Evolutionary conservation across 768 basidiomycete species (phyloP).

Genomic region (Clitopilus passeckerianus): DNA sequence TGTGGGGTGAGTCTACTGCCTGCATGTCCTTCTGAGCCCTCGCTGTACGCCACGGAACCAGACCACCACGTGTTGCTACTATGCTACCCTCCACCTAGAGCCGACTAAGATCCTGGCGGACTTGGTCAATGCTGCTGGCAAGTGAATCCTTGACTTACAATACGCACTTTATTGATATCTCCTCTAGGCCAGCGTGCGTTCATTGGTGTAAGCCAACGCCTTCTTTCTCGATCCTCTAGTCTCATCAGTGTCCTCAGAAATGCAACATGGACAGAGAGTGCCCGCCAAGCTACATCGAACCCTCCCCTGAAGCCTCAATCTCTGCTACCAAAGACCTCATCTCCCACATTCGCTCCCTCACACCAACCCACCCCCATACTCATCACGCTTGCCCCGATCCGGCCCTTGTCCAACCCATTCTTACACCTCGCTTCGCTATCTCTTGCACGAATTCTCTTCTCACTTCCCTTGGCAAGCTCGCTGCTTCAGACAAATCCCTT

Average conservation of each 20-base stretch:
- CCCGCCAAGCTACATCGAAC: constrained; percentile 67
- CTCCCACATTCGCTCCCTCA: constrained; percentile 57
- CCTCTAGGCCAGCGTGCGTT: constrained; percentile 73
- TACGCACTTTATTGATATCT: background rate
- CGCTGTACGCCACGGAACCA: constrained; percentile 20
- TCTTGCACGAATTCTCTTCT: constrained; percentile 78
- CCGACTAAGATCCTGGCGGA: constrained; percentile 80
- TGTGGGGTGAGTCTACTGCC: constrained; percentile 57
- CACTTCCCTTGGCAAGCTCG: constrained; percentile 53
- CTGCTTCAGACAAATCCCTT: constrained; percentile 51
- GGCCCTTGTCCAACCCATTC: constrained; percentile 79
- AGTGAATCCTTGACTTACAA: constrained; percentile 9
- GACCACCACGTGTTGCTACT: constrained; percentile 96
- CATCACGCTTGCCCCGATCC: constrained; percentile 19
- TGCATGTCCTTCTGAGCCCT: background rate
- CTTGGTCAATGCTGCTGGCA: constrained; percentile 58
- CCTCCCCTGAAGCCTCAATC: constrained; percentile 54
- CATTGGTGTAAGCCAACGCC: constrained; percentile 57
- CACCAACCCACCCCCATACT: constrained; percentile 19
- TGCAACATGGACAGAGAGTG: constrained; percentile 85
- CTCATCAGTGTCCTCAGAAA: constrained; percentile 43
- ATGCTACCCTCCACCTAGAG: constrained; percentile 76
- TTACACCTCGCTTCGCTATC: constrained; percentile 97
- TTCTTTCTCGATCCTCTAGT: constrained; percentile 1
- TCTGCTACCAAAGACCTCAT: constrained; percentile 61